These are phyloP conservation scores for Mycena kentingensis DNA, from an alignment of 768 basidiomycete species.

Conservation along the genomic window DNA sequence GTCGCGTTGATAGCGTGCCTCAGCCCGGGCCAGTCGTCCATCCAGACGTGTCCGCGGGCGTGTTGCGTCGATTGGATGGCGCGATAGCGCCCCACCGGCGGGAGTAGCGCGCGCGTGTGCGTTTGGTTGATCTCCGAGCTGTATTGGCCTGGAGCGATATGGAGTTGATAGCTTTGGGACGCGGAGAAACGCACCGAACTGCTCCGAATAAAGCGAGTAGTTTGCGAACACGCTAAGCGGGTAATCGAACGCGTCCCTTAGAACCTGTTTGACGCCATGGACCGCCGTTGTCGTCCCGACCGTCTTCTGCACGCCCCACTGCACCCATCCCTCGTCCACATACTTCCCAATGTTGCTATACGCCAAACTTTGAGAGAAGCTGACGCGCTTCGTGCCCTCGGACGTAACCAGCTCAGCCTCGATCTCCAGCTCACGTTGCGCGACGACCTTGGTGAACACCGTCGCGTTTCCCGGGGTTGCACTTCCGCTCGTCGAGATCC, in stretches of 20 bases:
- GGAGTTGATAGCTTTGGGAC: not conserved
- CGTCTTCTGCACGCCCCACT: conserved; percentile 51
- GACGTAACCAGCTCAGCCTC: conserved; percentile 54
- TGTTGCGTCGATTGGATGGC: conserved; percentile 34
- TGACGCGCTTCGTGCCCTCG: conserved; percentile 46
- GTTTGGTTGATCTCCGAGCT: conserved; percentile 34
- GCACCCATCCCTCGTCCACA: conserved; percentile 41
- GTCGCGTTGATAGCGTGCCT: conserved; percentile 37
- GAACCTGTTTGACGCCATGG: conserved; percentile 45
- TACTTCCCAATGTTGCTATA: conserved; percentile 57
- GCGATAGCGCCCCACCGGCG: conserved; percentile 27
- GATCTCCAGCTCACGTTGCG: conserved; percentile 46
- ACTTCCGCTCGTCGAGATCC: conserved; percentile 42
- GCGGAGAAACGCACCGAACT: conserved; percentile 28
- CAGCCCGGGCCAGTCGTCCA: conserved; percentile 37
- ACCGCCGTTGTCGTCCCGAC: conserved; percentile 48
- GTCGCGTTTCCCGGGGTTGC: conserved; percentile 41
- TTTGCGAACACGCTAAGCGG: conserved; percentile 43
- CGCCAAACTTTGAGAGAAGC: conserved; percentile 50
- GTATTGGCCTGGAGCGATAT: conserved; percentile 27
- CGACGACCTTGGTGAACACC: conserved; percentile 53
- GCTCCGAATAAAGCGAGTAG: conserved; percentile 30
- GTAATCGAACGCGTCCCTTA: conserved; percentile 56
- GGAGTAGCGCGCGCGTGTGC: conserved; percentile 30
- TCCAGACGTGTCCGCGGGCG: conserved; percentile 33